phyloP scores from a whole-genome alignment of 805 yeast species.

The Zygotorulaspora florentina region DNA sequence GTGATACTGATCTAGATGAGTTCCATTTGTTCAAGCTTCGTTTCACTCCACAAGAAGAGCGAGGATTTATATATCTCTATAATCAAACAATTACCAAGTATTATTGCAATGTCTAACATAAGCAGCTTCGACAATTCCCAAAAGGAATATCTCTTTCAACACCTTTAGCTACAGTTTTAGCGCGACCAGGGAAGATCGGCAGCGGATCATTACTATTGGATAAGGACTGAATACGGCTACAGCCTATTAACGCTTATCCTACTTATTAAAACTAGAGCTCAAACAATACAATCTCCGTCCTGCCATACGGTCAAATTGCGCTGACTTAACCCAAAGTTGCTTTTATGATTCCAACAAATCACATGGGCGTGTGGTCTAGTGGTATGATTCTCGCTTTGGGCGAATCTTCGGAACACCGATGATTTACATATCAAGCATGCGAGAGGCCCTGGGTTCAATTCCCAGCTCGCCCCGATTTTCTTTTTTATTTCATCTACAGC shows the following conservation, averaged over 20 bases:
- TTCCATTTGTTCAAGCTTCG: too few relatives aligned
- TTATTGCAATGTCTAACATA: too few relatives aligned
- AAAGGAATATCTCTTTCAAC: too few relatives aligned
- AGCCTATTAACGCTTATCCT: neutral
- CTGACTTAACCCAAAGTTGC: neutral
- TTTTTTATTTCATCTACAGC: slow-evolving; percentile 4
- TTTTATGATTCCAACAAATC: slow-evolving; percentile 2
- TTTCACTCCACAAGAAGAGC: too few relatives aligned
- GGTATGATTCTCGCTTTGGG: slow-evolving; percentile 57
- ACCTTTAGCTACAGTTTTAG: neutral
- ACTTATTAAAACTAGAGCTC: neutral
- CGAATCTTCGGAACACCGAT: slow-evolving; percentile 18
- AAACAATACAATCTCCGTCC: neutral
- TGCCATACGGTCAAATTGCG: too few relatives aligned
- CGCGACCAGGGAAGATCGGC: neutral
- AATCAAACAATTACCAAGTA: too few relatives aligned
- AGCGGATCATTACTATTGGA: neutral
- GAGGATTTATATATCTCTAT: too few relatives aligned
- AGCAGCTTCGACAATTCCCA: too few relatives aligned
- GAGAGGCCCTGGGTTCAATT: slow-evolving; percentile 58
- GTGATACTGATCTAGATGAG: too few relatives aligned
- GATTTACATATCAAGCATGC: slow-evolving; percentile 33
- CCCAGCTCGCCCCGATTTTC: slow-evolving; percentile 40
- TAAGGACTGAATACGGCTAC: neutral
- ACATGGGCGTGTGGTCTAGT: slow-evolving; percentile 46